Conservation (phyloP, 176 grass and related monocot genomes). For the Bromus sterilis region DNA sequence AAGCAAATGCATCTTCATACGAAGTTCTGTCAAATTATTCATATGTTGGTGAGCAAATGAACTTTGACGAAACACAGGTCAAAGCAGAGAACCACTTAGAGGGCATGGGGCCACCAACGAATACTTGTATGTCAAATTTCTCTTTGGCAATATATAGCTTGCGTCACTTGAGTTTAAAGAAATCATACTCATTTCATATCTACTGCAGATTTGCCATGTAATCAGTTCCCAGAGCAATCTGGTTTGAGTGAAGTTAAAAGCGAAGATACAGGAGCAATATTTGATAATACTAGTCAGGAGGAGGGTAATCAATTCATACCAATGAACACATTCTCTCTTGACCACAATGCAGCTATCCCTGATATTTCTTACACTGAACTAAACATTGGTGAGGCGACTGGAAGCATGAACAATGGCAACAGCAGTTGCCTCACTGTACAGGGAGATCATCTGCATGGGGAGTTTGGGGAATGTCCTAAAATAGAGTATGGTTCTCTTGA, state of each 20-base stretch:
- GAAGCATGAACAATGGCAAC: conserved; percentile 38
- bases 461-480: conserved; percentile 15
- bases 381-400: conserved; percentile 28
- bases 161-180: background rate
- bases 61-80: conserved; percentile 20
- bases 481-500: conserved; percentile 23
- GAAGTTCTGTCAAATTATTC: conserved; percentile 23
- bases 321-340: conserved; percentile 9
- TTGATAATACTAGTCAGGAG: conserved; percentile 26
- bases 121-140: conserved; percentile 20
- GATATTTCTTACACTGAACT: conserved; percentile 24
- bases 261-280: conserved; percentile 15
- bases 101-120: conserved; percentile 15
- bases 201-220: conserved; percentile 33
- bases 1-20: conserved; percentile 8
- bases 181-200: conserved; percentile 3
- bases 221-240: conserved; percentile 32
- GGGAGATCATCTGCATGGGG: conserved; percentile 19
- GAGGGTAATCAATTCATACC: conserved; percentile 29
- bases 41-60: conserved; percentile 23
- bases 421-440: conserved; percentile 40
- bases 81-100: conserved; percentile 17
- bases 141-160: background rate
- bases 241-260: conserved; percentile 37
- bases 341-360: conserved; percentile 16